Evolutionary conservation across 2,329 filamentous ascomycete species (phyloP).

Genomic region (Venturia nashicola): DNA sequence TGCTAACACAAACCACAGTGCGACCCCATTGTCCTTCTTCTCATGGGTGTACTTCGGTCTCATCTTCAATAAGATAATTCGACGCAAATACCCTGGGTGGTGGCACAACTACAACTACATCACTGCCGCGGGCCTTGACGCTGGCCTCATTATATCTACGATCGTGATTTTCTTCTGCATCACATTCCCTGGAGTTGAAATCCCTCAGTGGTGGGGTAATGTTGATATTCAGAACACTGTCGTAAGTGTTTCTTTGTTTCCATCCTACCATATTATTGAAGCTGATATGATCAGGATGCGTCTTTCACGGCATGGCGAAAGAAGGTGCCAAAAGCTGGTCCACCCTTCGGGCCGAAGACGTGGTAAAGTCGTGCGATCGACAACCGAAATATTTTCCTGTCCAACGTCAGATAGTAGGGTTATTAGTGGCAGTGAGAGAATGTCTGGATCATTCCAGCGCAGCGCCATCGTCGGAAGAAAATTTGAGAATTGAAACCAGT

Average conservation of each 20-base stretch:
- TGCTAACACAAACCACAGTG: conserved; percentile 35
- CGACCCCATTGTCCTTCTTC: conserved; percentile 58
- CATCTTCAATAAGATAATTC: conserved; percentile 57
- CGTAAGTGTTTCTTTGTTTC: conserved; percentile 10
- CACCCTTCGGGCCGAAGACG: not conserved
- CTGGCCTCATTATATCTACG: conserved; percentile 52
- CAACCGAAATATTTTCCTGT: no score
- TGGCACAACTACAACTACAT: conserved; percentile 72
- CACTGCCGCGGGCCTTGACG: conserved; percentile 58
- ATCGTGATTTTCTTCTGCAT: conserved; percentile 60
- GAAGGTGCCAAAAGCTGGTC: not conserved
- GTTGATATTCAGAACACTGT: conserved; percentile 33
- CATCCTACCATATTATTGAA: not conserved
- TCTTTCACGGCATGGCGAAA: not conserved
- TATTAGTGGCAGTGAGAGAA: no score
- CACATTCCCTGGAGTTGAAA: conserved; percentile 42
- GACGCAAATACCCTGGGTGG: conserved; percentile 55
- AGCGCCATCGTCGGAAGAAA: no score
- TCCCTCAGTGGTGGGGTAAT: conserved; percentile 54
- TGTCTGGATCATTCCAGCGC: no score
- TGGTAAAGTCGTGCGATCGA: not conserved
- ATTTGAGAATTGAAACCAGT: no score
- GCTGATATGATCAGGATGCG: not conserved
- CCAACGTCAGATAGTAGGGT: no score
- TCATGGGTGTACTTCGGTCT: conserved; percentile 57